Percentiles rank a stretch among this genome's conserved stretches.
phyloP scores from a whole-genome alignment of 176 grass and related monocot species.

The Eremochloa ophiuroides region DNA sequence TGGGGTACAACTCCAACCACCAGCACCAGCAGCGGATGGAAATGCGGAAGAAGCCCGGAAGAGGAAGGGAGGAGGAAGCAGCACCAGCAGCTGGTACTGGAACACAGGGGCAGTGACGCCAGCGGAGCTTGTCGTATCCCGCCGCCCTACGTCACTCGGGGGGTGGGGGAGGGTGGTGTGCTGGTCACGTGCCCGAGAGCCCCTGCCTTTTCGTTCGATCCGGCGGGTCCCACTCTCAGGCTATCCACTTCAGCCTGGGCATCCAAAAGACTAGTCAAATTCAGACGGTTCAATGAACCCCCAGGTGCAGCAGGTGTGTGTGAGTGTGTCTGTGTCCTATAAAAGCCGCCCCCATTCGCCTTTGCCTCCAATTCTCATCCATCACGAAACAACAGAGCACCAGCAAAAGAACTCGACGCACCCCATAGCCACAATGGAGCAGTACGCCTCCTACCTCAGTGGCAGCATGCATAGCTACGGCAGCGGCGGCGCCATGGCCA shows the following conservation, averaged over 20 bases:
- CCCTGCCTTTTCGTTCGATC: background rate
- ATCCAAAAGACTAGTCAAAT: slow-evolving; percentile 11
- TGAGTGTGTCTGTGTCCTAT: background rate
- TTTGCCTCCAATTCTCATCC: background rate
- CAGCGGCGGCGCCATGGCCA: background rate
- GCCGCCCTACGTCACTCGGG: slow-evolving; percentile 59
- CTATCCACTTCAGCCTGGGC: background rate
- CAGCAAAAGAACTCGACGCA: too few relatives aligned
- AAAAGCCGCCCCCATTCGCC: background rate
- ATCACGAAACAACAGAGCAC: background rate
- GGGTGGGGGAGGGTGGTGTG: too few relatives aligned
- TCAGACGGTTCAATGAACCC: background rate
- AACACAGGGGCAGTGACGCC: background rate
- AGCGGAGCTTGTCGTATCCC: background rate
- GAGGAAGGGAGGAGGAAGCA: background rate
- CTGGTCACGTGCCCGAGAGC: slow-evolving; percentile 5
- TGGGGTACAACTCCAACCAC: background rate
- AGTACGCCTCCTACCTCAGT: background rate
- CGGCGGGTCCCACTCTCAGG: background rate
- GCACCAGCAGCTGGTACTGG: too few relatives aligned
- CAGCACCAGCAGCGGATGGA: background rate
- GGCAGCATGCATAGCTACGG: background rate
- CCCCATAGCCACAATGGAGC: background rate
- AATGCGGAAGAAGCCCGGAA: background rate
- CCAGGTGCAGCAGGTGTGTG: background rate